Evolutionary conservation across 1,284 basidiomycete species (phyloP).

Genomic region (Anthracocystis setariae): DNA sequence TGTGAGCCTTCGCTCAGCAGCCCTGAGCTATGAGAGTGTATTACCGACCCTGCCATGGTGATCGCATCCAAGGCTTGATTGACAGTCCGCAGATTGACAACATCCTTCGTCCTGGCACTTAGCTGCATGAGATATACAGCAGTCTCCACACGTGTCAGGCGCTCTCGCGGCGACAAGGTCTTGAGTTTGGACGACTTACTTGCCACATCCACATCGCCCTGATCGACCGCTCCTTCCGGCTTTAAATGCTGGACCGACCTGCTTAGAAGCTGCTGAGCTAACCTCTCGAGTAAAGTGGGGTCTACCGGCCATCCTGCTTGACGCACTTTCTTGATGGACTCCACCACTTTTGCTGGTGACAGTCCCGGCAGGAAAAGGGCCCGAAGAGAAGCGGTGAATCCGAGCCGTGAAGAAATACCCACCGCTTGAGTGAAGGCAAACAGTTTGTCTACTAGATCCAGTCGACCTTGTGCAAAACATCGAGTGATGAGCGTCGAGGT

Average conservation of each 20-base stretch:
- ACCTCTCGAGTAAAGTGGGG: conserved; percentile 18
- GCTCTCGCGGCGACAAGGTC: background rate
- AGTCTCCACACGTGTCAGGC: conserved; percentile 10
- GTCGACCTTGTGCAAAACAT: conserved; percentile 13
- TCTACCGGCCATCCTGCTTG: conserved; percentile 17
- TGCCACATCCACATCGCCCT: background rate
- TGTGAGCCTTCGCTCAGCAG: background rate
- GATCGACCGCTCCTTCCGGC: background rate
- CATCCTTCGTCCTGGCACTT: conserved; percentile 11
- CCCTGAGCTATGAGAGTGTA: background rate
- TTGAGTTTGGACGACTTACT: background rate
- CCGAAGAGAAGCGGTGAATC: conserved; percentile 5
- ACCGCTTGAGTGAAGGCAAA: conserved; percentile 15
- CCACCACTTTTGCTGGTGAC: conserved; percentile 8
- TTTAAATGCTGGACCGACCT: conserved; percentile 1
- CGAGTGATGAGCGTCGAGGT: conserved; percentile 29
- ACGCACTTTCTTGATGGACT: conserved; percentile 4
- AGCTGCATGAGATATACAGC: conserved; percentile 21
- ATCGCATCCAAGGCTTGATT: conserved; percentile 19
- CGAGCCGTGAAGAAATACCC: conserved; percentile 12
- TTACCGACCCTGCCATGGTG: background rate
- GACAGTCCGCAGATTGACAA: conserved; percentile 33
- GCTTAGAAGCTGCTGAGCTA: conserved; percentile 18
- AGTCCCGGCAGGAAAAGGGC: conserved; percentile 6
- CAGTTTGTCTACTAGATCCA: conserved; percentile 29